Evolutionary conservation across 2,329 filamentous ascomycete species (phyloP).

Genomic region (Xylaria sp.): DNA sequence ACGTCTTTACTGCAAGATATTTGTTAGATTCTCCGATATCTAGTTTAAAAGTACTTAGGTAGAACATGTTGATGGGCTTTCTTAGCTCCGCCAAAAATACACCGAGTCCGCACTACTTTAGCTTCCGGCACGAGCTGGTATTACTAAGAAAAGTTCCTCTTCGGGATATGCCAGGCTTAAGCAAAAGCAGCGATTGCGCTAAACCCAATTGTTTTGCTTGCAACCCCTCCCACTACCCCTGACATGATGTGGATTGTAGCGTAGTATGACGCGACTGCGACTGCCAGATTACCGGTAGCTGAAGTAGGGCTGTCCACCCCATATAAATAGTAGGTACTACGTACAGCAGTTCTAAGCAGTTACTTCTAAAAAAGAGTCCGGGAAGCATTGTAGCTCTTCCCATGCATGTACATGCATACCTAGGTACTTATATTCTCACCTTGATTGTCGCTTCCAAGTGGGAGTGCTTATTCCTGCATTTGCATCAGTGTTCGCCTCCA

Average conservation of each 20-base stretch:
- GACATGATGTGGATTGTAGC: neutral
- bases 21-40: too few species aligned
- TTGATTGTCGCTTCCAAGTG: too few species aligned
- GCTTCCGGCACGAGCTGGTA: too few species aligned
- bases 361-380: neutral
- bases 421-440: too few species aligned
- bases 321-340: too few species aligned
- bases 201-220: neutral
- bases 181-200: neutral
- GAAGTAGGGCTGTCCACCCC: constrained; percentile 7
- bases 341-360: neutral
- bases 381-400: neutral
- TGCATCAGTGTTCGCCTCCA: neutral
- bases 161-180: neutral
- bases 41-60: too few species aligned
- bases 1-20: too few species aligned
- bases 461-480: constrained; percentile 4
- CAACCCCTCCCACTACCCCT: neutral
- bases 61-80: too few species aligned
- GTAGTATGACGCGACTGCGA: constrained; percentile 21
- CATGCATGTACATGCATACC: neutral
- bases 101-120: too few species aligned
- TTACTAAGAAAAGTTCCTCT: too few species aligned
- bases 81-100: too few species aligned
- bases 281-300: too few species aligned